A percentile compares a stretch with the other conserved stretches of the same genome.
Evolutionary conservation across 495 filamentous ascomycete species (phyloP).

Genomic region (Neurospora sp.): DNA sequence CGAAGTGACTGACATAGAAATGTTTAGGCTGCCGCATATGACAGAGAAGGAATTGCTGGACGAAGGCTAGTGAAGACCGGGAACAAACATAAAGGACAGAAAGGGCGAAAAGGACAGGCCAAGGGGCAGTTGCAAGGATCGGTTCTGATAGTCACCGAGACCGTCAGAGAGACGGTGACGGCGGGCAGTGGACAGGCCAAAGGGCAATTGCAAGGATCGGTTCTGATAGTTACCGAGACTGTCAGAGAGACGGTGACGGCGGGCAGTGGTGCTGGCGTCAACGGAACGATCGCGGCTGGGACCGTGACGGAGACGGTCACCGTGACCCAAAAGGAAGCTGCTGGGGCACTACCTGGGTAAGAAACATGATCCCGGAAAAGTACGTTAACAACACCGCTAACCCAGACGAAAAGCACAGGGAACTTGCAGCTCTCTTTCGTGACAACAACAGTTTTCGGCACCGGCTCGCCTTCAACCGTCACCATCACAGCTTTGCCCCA

Average conservation of each 20-base stretch:
- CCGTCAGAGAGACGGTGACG: constrained; percentile 23
- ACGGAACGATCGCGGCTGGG: constrained; percentile 19
- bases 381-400: not conserved
- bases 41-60: constrained; percentile 22
- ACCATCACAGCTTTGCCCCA: constrained; percentile 32
- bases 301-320: constrained; percentile 24
- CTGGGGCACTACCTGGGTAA: constrained; percentile 1
- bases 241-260: constrained; percentile 24
- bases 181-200: constrained; percentile 12
- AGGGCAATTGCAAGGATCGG: constrained; percentile 7
- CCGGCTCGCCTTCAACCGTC: constrained; percentile 24
- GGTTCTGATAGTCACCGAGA: constrained; percentile 30
- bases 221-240: constrained; percentile 31
- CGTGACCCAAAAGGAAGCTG: constrained; percentile 12
- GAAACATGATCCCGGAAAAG: not conserved
- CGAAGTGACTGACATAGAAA: not conserved
- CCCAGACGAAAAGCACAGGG: not conserved
- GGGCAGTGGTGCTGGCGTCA: constrained; percentile 12
- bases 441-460: constrained; percentile 27
- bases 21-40: constrained; percentile 26
- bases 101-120: constrained; percentile 4
- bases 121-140: constrained; percentile 5
- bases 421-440: constrained; percentile 26
- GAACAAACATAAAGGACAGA: constrained; percentile 1
- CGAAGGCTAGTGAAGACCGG: constrained; percentile 4